Conservation (phyloP, 306 rosid species). For the Trifolium fragiferum region DNA sequence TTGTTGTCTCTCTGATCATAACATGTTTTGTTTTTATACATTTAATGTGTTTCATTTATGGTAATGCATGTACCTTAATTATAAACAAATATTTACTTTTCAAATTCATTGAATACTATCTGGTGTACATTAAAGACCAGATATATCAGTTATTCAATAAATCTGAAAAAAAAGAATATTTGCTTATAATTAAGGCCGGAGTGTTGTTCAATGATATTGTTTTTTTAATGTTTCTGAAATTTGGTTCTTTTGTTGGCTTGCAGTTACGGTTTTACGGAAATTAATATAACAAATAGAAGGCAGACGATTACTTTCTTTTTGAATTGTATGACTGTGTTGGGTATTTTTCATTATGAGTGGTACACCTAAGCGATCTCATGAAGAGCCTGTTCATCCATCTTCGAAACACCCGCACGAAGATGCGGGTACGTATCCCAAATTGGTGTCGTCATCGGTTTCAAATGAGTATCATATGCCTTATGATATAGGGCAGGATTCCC, state of each 20-base stretch:
- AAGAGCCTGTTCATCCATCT: slow-evolving; percentile 72
- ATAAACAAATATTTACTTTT: too few species aligned
- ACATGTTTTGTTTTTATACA: not conserved
- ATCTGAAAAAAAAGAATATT: too few species aligned
- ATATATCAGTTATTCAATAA: too few species aligned
- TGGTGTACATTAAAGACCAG: too few species aligned
- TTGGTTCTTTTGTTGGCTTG: slow-evolving; percentile 37
- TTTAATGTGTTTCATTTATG: slow-evolving; percentile 22
- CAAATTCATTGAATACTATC: too few species aligned
- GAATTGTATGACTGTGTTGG: slow-evolving; percentile 33
- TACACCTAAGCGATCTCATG: slow-evolving; percentile 76
- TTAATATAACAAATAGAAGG: slow-evolving; percentile 11
- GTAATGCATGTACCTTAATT: not conserved
- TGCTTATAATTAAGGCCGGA: too few species aligned
- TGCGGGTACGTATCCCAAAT: slow-evolving; percentile 60
- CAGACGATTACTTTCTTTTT: slow-evolving; percentile 40
- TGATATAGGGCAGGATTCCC: slow-evolving; percentile 63
- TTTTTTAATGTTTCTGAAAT: slow-evolving; percentile 15
- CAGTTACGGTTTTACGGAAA: slow-evolving; percentile 36
- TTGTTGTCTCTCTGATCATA: not conserved
- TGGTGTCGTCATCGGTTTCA: slow-evolving; percentile 53
- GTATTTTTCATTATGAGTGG: slow-evolving; percentile 67
- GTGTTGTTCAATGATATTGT: slow-evolving; percentile 1
- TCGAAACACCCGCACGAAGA: slow-evolving; percentile 76
- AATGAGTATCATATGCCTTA: slow-evolving; percentile 64